A percentile compares a stretch with the other conserved stretches of the same genome.
phyloP scores from a whole-genome alignment of 2,329 filamentous ascomycete genomes.

The Exophiala calicioides region DNA sequence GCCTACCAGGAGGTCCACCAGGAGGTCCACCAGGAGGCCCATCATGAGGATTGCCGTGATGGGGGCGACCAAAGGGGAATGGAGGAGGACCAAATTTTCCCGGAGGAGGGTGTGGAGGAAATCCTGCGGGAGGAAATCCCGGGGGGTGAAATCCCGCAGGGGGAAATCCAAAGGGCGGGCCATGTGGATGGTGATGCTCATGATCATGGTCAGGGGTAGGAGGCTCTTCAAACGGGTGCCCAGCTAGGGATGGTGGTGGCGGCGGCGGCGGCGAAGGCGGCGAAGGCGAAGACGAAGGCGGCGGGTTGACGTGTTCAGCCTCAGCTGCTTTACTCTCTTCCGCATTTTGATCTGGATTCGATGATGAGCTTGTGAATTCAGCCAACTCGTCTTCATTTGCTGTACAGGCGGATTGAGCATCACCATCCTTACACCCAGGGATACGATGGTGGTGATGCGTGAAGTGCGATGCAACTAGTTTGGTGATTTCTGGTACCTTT shows the following conservation, averaged over 20 bases:
- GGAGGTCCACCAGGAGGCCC: conserved; percentile 4
- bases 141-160: conserved; percentile 1
- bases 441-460: conserved; percentile 23
- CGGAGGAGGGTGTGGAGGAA: background rate
- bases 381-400: background rate
- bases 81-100: conserved; percentile 15
- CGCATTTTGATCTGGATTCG: no score
- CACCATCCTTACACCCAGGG: conserved; percentile 16
- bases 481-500: conserved; percentile 34
- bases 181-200: background rate
- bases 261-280: background rate
- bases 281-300: no score
- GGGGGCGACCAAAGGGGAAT: background rate
- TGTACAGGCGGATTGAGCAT: conserved; percentile 16
- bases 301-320: no score
- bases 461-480: conserved; percentile 34
- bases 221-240: background rate
- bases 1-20: conserved; percentile 5
- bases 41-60: conserved; percentile 8
- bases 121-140: background rate
- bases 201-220: background rate
- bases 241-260: background rate
- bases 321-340: no score
- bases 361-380: no score
- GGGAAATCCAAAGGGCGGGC: conserved; percentile 8